These are phyloP conservation scores for Cairneyella variabilis DNA, from an alignment of 495 filamentous ascomycete species.

Conservation along the genomic window DNA sequence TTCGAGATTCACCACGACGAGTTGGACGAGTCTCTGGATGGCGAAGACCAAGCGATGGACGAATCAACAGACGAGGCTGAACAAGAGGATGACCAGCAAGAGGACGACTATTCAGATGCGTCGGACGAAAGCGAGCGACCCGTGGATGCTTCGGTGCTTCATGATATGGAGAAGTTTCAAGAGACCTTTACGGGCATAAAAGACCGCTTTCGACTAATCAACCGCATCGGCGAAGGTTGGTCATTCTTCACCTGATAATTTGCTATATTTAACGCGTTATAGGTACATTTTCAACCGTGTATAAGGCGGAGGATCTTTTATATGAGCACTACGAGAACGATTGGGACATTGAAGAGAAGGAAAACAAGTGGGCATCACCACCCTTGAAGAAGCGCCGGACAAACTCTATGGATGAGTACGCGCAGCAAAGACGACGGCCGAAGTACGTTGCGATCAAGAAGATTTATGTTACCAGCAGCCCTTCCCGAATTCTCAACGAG, in stretches of 20 bases:
- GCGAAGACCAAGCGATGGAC: constrained; percentile 27
- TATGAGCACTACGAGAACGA: constrained; percentile 81
- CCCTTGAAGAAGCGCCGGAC: constrained; percentile 44
- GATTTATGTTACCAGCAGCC: constrained; percentile 96
- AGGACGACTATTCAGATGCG: constrained; percentile 29
- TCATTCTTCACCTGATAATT: background rate
- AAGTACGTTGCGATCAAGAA: constrained; percentile 97
- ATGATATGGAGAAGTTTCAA: constrained; percentile 85
- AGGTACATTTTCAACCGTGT: constrained; percentile 98
- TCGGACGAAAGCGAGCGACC: constrained; percentile 57
- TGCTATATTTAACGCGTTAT: constrained; percentile 13
- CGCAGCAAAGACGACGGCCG: constrained; percentile 39
- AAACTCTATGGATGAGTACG: constrained; percentile 21
- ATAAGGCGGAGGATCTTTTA: constrained; percentile 94
- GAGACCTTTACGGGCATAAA: constrained; percentile 79
- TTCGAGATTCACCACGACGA: constrained; percentile 27
- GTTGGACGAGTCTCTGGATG: constrained; percentile 29
- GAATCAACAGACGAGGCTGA: constrained; percentile 29
- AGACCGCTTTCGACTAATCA: constrained; percentile 81
- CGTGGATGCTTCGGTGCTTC: constrained; percentile 66
- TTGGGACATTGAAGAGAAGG: constrained; percentile 73
- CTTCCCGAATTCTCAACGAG: constrained; percentile 91
- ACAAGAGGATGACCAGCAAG: constrained; percentile 33
- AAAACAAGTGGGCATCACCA: constrained; percentile 61
- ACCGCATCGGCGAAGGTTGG: constrained; percentile 91